phyloP scores from a whole-genome alignment of 2,329 filamentous ascomycete species.

The Teratosphaeria viscida region DNA sequence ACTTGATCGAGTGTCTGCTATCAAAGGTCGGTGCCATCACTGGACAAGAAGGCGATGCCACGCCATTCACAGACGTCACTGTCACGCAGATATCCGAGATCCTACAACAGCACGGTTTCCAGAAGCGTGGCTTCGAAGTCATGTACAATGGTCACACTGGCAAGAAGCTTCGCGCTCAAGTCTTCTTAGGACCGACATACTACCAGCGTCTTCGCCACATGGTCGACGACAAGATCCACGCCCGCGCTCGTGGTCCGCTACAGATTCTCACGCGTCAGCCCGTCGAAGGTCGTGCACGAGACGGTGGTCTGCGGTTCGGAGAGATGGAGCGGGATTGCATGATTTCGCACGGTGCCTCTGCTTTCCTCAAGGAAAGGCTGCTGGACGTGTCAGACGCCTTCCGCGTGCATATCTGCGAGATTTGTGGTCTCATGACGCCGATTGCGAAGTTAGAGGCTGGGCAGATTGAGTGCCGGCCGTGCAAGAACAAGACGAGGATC shows the following conservation, averaged over 20 bases:
- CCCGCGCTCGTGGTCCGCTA: slow-evolving; percentile 89
- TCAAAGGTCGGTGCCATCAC: slow-evolving; percentile 91
- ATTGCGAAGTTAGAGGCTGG: slow-evolving; percentile 97
- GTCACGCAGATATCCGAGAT: slow-evolving; percentile 86
- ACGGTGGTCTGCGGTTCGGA: slow-evolving; percentile 97
- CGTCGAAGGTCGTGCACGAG: slow-evolving; percentile 93
- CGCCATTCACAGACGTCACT: slow-evolving; percentile 94
- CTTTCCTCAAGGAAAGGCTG: slow-evolving; percentile 92
- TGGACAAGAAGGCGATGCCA: slow-evolving; percentile 93
- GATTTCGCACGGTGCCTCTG: slow-evolving; percentile 97
- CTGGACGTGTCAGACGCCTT: slow-evolving; percentile 98
- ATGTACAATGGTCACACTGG: slow-evolving; percentile 99
- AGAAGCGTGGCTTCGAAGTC: slow-evolving; percentile 92
- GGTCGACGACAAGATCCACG: slow-evolving; percentile 99
- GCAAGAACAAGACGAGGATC: slow-evolving; percentile 98
- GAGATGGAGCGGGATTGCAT: slow-evolving; percentile 99
- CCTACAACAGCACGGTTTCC: slow-evolving; percentile 81
- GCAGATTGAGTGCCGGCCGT: slow-evolving; percentile 91
- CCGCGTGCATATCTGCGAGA: slow-evolving; percentile 95
- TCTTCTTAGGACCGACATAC: slow-evolving; percentile 96
- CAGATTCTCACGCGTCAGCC: slow-evolving; percentile 97
- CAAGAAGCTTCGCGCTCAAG: slow-evolving; percentile 81
- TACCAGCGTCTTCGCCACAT: slow-evolving; percentile 98
- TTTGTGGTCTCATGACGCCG: slow-evolving; percentile 96
- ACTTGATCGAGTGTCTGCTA: slow-evolving; percentile 97